Percentiles rank a stretch among this genome's conserved stretches.
These are phyloP conservation scores for Fonsecaea monophora DNA, from an alignment of 2,329 filamentous ascomycete genomes.

Conservation along the genomic window DNA sequence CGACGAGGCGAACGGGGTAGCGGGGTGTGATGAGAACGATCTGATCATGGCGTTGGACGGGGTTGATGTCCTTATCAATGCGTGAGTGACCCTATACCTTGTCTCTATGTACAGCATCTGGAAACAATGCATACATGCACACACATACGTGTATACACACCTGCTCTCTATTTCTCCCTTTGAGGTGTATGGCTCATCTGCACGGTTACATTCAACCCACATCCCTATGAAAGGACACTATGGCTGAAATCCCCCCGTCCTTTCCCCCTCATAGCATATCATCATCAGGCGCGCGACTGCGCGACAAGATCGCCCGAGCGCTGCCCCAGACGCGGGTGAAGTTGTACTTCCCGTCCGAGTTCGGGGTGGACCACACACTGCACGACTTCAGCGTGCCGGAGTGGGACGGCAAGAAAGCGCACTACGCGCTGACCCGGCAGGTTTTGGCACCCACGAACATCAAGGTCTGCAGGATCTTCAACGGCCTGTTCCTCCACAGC, in stretches of 20 bases:
- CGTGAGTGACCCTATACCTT: constrained; percentile 22
- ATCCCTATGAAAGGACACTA: too few relatives aligned
- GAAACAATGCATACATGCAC: too few relatives aligned
- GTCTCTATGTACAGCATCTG: too few relatives aligned
- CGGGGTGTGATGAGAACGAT: constrained; percentile 37
- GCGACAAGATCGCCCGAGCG: constrained; percentile 41
- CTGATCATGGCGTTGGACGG: constrained; percentile 41
- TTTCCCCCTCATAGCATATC: constrained; percentile 33
- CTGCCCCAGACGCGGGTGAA: constrained; percentile 41
- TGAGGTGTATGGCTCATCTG: too few relatives aligned
- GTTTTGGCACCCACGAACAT: constrained; percentile 28
- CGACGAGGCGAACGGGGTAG: constrained; percentile 1
- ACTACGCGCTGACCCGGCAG: constrained; percentile 39
- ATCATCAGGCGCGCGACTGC: constrained; percentile 42
- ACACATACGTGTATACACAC: too few relatives aligned
- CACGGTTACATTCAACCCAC: too few relatives aligned
- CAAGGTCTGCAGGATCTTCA: constrained; percentile 44
- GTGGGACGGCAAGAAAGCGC: constrained; percentile 46
- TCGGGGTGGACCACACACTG: constrained; percentile 49
- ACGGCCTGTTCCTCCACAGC: constrained; percentile 46
- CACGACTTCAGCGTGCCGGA: constrained; percentile 47
- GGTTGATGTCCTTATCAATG: constrained; percentile 46
- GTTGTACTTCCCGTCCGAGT: constrained; percentile 49
- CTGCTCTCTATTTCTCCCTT: too few relatives aligned
- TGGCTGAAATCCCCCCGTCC: neutral